phyloP scores from a whole-genome alignment of 306 rosid species.

The Medicago arabica region DNA sequence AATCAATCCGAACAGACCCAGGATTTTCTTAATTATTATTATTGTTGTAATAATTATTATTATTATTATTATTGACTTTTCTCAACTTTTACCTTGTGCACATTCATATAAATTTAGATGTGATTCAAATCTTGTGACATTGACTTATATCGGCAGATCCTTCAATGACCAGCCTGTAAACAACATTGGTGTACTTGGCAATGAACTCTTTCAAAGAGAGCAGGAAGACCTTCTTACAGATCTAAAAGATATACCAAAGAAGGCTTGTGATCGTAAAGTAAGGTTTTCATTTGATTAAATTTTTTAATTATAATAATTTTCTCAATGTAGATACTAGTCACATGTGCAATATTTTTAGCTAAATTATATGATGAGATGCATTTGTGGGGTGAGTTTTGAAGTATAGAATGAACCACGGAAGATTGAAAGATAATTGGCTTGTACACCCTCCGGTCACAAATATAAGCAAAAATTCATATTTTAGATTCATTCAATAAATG shows the following conservation, averaged over 20 bases:
- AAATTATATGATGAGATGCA: too few species aligned
- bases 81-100: neutral
- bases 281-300: slow-evolving; percentile 40
- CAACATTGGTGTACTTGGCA: slow-evolving; percentile 75
- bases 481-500: too few species aligned
- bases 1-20: too few species aligned
- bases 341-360: too few species aligned
- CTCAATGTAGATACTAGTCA: neutral
- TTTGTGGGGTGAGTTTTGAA: too few species aligned
- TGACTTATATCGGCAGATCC: slow-evolving; percentile 58
- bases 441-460: too few species aligned
- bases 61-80: neutral
- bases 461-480: too few species aligned
- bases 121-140: neutral
- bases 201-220: slow-evolving; percentile 85
- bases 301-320: neutral
- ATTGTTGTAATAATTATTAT: too few species aligned
- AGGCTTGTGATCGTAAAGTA: slow-evolving; percentile 94
- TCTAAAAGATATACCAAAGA: slow-evolving; percentile 91
- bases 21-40: too few species aligned
- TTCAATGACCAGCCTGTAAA: slow-evolving; percentile 82
- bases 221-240: slow-evolving; percentile 92
- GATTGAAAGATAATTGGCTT: too few species aligned
- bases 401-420: too few species aligned
- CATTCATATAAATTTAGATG: neutral